These are phyloP conservation scores for Vanrija pseudolonga DNA, from an alignment of 1,284 basidiomycete species.

Conservation along the genomic window DNA sequence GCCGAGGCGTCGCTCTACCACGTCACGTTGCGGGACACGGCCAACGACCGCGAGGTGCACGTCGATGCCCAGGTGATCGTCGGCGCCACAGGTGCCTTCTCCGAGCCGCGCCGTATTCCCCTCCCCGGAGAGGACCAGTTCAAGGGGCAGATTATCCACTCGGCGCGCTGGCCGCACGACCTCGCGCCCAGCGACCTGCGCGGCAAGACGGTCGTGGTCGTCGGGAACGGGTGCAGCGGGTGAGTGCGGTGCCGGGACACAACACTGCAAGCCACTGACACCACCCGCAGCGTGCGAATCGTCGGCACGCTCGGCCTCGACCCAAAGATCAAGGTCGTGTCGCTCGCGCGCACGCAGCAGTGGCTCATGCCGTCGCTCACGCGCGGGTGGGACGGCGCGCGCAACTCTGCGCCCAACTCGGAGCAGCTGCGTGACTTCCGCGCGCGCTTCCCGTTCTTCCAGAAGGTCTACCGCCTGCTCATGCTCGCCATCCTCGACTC, in stretches of 20 bases:
- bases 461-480: constrained; percentile 9
- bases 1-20: constrained; percentile 3
- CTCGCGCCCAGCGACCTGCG: constrained; percentile 13
- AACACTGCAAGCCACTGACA: background rate
- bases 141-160: constrained; percentile 24
- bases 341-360: constrained; percentile 17
- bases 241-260: background rate
- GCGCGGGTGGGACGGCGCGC: background rate
- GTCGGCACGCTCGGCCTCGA: constrained; percentile 18
- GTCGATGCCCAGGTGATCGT: constrained; percentile 13
- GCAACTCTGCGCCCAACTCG: constrained; percentile 11
- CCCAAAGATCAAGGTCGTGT: constrained; percentile 16
- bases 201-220: constrained; percentile 16
- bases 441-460: constrained; percentile 8
- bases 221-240: constrained; percentile 20
- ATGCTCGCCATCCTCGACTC: constrained; percentile 9
- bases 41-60: constrained; percentile 9
- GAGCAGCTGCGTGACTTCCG: constrained; percentile 7
- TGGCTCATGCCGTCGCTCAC: constrained; percentile 14
- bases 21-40: constrained; percentile 13
- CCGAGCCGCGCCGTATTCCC: constrained; percentile 13
- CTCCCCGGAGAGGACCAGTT: constrained; percentile 20
- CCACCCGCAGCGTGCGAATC: constrained; percentile 7
- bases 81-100: constrained; percentile 14
- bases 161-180: constrained; percentile 26